Evolutionary conservation across 2,329 filamentous ascomycete species (phyloP), one percentile per base, ranked within the genome.

Genomic region (Dothiorella sarmentorum): DNA sequence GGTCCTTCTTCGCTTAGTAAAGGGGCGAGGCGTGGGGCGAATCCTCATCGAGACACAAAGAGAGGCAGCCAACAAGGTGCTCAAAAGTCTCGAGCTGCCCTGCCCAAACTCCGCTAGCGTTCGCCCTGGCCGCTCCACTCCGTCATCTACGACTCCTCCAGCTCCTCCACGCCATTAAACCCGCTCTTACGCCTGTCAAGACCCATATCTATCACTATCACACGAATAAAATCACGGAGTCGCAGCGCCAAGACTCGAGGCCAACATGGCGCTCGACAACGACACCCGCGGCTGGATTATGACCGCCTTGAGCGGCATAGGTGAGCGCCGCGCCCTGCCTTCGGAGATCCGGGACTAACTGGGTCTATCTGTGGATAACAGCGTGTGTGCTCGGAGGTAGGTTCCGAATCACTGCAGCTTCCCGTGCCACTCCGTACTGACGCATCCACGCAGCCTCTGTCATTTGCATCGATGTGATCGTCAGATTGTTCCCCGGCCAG

Each of bases 271-370:
- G 47, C 49, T 59, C 38, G 57, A 59, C 38, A 59, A 73, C 77
- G 93, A 97, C 77, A 87, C 87, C 63, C 85, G 91, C 63, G 93
- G 94, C 68, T 97, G 93, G 93, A 87, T 97, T 66, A 90, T 97
- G 89, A 81, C 84, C 63, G 86, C 82, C 68, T 80, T 91, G 64
- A 90, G 92, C 73, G 96, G 91, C 69, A 85, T 91, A 69, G 85
- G 85, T 87, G 73, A 55, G 73, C 43, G 13, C 27, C 18, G 43
- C 38, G 20, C 33, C 42, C 64, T 57, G 27, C 7, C 29, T 24
- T n/a, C 26, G 6, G 18, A 13, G 44, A 15, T 10, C n/a, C 10
- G n/a, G 17, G 6, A 7, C 56, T 58, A 20, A 58, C 56, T 56
- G 31, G 13, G 22, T 13, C 10, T 10, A 22, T 59, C 18, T 53